phyloP scores from a whole-genome alignment of 495 filamentous ascomycete species.

The Penicillium canescens region DNA sequence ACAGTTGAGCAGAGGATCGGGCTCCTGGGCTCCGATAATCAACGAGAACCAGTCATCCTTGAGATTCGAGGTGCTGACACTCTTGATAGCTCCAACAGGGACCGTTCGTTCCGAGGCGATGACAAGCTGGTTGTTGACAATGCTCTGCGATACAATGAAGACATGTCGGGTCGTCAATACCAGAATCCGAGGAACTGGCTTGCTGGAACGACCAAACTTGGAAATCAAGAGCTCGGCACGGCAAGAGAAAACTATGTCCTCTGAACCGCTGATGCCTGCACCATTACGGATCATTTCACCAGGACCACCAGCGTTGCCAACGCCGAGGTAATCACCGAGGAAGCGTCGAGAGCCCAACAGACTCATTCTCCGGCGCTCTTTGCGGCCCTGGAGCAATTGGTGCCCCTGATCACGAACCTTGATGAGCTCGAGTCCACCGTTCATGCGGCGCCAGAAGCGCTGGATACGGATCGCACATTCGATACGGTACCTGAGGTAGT shows the following conservation, averaged over 20 bases:
- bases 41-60: slow-evolving; percentile 98
- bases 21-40: slow-evolving; percentile 84
- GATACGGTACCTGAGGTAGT: slow-evolving; percentile 86
- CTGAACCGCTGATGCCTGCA: slow-evolving; percentile 64
- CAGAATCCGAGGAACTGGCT: slow-evolving; percentile 80
- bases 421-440: slow-evolving; percentile 82
- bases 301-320: slow-evolving; percentile 75
- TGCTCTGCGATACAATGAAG: slow-evolving; percentile 80
- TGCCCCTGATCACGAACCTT: slow-evolving; percentile 91
- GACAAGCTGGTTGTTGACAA: slow-evolving; percentile 78
- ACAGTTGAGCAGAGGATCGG: slow-evolving; percentile 89
- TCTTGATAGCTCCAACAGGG: slow-evolving; percentile 83
- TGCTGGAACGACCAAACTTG: slow-evolving; percentile 95
- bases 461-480: slow-evolving; percentile 95
- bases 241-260: slow-evolving; percentile 84
- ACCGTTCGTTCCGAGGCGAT: slow-evolving; percentile 81
- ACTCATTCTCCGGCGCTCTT: slow-evolving; percentile 89
- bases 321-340: slow-evolving; percentile 91
- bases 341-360: slow-evolving; percentile 88
- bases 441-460: slow-evolving; percentile 89
- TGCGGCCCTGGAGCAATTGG: slow-evolving; percentile 74
- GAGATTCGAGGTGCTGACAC: slow-evolving; percentile 71
- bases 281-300: slow-evolving; percentile 78
- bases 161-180: slow-evolving; percentile 85
- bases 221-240: slow-evolving; percentile 84